Base-by-base conservation (phyloP, 1,139 yeast species). In the Pichia sp. region DNA sequence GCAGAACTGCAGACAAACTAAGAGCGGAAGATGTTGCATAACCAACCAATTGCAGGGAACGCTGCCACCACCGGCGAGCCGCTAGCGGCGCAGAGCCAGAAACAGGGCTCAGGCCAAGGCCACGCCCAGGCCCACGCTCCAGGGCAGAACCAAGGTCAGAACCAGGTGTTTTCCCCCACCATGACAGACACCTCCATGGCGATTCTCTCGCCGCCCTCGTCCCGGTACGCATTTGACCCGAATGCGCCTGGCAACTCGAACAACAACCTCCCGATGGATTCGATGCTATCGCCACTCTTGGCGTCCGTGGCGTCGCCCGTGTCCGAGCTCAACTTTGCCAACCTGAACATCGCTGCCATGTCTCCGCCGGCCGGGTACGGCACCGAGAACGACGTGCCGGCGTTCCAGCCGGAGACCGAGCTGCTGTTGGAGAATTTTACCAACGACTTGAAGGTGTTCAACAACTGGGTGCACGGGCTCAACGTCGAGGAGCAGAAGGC, bases 381-480 rank as follows among this genome's bases (percentile, higher is more conserved):
- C 38, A 53, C 49, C 36, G 66, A 70, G 62, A 47, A 59, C 63
- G 63, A 70, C 66, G 62, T 69, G 2, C 72, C 73, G 6, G 67
- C 68, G n/a, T 67, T 66, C 55, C 65, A 66, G 50, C 67, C 68
- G 16, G 58, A 60, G 48, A 67, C 67, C 6, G 66, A 54, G 61
- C 60, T 60, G 62, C 69, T 58, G 61, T 70, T 52, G 60, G 70
- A 51, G 66, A 60, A 72, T 45, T 76, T 76, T 59, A 74, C 76
- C 15, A 72, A 70, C 51, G 80, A 77, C 60, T 67, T 85, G 64
- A 73, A 78, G 54, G 76, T 78, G 54, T 77, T 82, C 61, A 77
- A 81, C 60, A 74, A 73, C 61, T 85, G 90, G 90, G 73, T 85
- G 62, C 79, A 78, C 59, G 75, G 74, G 61, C 74, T 85, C 66